These are phyloP conservation scores for Mycena vulgaris DNA, from an alignment of 768 basidiomycete genomes.

Conservation along the genomic window DNA sequence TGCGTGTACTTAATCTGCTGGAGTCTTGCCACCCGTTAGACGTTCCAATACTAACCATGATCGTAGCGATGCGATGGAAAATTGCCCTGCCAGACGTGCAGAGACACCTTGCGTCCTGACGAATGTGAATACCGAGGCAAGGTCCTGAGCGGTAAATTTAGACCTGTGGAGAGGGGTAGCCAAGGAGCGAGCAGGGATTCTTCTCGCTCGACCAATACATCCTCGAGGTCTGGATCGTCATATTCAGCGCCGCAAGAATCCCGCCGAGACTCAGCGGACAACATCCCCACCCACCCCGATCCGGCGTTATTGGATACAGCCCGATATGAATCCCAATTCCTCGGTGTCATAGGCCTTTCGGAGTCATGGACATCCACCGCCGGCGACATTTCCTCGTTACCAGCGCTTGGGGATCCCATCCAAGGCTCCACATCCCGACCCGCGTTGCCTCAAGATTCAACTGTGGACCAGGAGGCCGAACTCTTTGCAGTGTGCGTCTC, in stretches of 20 bases:
- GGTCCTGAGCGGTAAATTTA: neutral
- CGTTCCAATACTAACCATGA: neutral
- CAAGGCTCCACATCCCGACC: too few species aligned
- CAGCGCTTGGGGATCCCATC: too few species aligned
- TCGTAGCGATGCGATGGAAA: conserved; percentile 29
- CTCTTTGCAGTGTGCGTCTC: neutral
- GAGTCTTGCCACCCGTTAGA: neutral
- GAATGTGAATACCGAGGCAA: conserved; percentile 26
- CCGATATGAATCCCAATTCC: too few species aligned
- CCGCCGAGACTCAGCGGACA: neutral
- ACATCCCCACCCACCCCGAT: neutral
- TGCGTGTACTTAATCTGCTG: neutral
- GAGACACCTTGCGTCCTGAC: neutral
- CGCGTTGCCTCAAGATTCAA: too few species aligned
- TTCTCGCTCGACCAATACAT: too few species aligned
- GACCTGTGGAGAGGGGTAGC: neutral
- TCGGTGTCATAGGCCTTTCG: neutral
- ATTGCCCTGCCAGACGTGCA: conserved; percentile 27
- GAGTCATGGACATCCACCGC: too few species aligned
- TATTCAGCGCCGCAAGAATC: too few species aligned
- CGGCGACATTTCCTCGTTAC: too few species aligned
- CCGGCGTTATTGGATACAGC: too few species aligned
- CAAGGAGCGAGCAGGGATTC: too few species aligned
- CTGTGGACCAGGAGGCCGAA: neutral
- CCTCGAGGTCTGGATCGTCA: too few species aligned